Conservation (phyloP, 2,329 filamentous ascomycete species). For the Penicillium sp. region DNA sequence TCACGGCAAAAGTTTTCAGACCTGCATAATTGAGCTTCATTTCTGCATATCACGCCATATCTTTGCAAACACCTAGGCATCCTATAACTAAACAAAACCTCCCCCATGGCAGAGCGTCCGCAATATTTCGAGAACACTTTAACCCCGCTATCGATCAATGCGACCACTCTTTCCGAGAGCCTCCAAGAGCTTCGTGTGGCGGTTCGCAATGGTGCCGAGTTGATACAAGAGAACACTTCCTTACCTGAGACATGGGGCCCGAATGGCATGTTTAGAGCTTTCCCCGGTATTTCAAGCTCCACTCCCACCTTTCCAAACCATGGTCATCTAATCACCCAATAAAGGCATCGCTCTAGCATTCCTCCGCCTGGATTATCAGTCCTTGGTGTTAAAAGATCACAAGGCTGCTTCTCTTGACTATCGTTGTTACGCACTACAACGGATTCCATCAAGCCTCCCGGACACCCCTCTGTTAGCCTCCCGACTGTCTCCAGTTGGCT, state of each 20-base stretch:
- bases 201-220: conserved; percentile 27
- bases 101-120: conserved; percentile 20
- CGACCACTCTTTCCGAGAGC: conserved; percentile 13
- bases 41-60: conserved; percentile 13
- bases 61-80: not conserved
- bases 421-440: conserved; percentile 27
- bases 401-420: conserved; percentile 23
- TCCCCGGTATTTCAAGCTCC: conserved; percentile 28
- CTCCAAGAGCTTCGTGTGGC: conserved; percentile 32
- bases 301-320: not conserved
- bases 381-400: conserved; percentile 21
- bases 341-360: conserved; percentile 40
- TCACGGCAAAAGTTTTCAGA: not conserved
- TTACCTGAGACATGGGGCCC: conserved; percentile 24
- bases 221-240: conserved; percentile 26
- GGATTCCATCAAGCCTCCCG: conserved; percentile 26
- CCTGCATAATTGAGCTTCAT: not conserved
- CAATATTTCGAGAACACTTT: conserved; percentile 25
- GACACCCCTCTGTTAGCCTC: conserved; percentile 28
- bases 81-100: not conserved
- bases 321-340: conserved; percentile 1
- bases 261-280: conserved; percentile 33
- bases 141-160: conserved; percentile 13
- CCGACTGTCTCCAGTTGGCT: conserved; percentile 36
- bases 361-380: conserved; percentile 39